These are phyloP conservation scores for Eutrema salsugineum DNA, from an alignment of 441 rosid species.

Conservation along the genomic window DNA sequence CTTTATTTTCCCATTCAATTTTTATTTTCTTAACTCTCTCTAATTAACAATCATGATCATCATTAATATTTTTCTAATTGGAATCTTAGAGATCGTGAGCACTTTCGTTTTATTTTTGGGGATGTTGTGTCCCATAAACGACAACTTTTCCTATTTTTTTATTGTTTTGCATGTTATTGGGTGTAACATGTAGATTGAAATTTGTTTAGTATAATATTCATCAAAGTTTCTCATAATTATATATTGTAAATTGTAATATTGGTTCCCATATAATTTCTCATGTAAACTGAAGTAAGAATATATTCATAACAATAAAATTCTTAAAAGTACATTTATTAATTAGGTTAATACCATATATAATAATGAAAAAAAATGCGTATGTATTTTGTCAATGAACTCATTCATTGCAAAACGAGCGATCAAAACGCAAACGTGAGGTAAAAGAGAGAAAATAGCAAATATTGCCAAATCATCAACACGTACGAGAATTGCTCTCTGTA, in stretches of 20 bases:
- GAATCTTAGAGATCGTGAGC: constrained; percentile 24
- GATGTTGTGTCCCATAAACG: constrained; percentile 7
- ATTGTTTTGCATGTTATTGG: neutral
- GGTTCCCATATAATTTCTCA: neutral
- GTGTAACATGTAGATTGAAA: neutral
- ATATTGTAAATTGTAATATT: neutral
- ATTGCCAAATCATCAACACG: neutral
- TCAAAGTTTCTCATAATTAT: neutral
- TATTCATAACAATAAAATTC: too few relatives aligned
- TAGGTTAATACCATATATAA: too few relatives aligned
- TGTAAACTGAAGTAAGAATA: neutral
- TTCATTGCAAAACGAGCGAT: neutral
- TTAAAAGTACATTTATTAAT: neutral
- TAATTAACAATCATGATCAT: constrained; percentile 20
- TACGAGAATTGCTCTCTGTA: neutral
- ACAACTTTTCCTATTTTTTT: constrained; percentile 5
- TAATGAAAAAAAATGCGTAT: too few relatives aligned
- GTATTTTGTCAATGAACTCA: neutral
- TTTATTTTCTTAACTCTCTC: neutral
- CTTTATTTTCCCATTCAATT: constrained; percentile 16
- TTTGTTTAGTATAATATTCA: neutral
- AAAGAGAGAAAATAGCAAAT: neutral
- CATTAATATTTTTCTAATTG: constrained; percentile 6
- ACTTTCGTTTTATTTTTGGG: neutral
- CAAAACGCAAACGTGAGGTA: neutral